Percentiles rank a stretch among this genome's conserved stretches.
These are phyloP conservation scores for Lactifluus volemus DNA, from an alignment of 768 basidiomycete genomes.

Conservation along the genomic window DNA sequence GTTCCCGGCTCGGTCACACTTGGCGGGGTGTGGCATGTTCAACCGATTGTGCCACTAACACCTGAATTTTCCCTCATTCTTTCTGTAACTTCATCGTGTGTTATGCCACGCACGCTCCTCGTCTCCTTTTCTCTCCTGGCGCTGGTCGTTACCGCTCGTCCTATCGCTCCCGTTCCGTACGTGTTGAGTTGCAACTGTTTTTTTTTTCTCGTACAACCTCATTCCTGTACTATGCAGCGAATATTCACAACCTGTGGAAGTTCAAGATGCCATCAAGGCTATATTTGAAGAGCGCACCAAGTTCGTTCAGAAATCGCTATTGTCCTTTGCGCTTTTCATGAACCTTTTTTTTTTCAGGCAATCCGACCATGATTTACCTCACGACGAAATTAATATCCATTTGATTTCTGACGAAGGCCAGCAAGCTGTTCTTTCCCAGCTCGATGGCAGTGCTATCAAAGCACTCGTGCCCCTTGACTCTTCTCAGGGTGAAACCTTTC, in stretches of 20 bases:
- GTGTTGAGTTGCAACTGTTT: conserved; percentile 25
- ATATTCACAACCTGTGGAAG: conserved; percentile 15
- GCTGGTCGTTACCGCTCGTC: conserved; percentile 38
- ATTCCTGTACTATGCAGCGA: conserved; percentile 2
- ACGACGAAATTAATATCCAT: conserved; percentile 27
- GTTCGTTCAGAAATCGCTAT: conserved; percentile 22
- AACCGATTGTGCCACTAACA: background rate
- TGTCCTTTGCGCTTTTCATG: conserved; percentile 1
- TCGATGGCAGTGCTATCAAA: conserved; percentile 24
- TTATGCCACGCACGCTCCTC: conserved; percentile 33
- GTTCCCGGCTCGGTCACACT: background rate
- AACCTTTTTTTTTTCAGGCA: conserved; percentile 11
- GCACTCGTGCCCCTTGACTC: conserved; percentile 25
- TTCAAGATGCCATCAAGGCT: conserved; percentile 30
- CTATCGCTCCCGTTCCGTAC: conserved; percentile 26
- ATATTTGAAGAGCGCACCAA: conserved; percentile 30
- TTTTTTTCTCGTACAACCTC: background rate
- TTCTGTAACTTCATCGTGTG: background rate
- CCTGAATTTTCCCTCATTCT: background rate
- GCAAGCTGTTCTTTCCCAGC: conserved; percentile 25
- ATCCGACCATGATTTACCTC: conserved; percentile 19
- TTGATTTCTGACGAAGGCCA: conserved; percentile 27
- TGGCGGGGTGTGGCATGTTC: background rate
- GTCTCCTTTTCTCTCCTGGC: conserved; percentile 33
- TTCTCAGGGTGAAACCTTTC: conserved; percentile 15